Evolutionary conservation across 2,329 filamentous ascomycete species (phyloP), one percentile per base, ranked within the genome.

Genomic region (Stachybotrys chartarum): DNA sequence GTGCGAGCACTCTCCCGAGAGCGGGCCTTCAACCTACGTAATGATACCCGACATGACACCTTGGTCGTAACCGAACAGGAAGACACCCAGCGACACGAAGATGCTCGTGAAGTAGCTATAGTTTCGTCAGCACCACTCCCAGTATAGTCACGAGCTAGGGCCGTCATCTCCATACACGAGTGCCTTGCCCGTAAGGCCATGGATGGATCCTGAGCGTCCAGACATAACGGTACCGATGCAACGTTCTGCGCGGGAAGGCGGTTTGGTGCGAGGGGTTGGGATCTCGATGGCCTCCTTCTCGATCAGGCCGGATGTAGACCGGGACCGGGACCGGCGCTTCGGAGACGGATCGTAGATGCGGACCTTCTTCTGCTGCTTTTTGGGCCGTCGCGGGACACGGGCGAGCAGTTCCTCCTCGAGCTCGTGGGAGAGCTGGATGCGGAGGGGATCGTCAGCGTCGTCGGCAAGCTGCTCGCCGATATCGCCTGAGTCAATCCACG

Each of bases 401-500:
- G 78, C 78, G 63, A 86, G 76, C 55, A 80, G 75, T 63, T 84
- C 80, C 65, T 80, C 82, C 70, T 90, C 84, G 56, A 87, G 73
- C 63, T 85, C 85, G 63, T 84, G 78, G 66, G 80, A 79, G 57
- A 93, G 78, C 65, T 83, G 86, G 63, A 85, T 82, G 63, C 83
- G 85, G 63, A 96, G 80, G 57, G 91, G 90, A 70, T 96, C 90
- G 73, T 93, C 85, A 67, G 85, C 84, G 77, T 86, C 85, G 77
- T 89, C 87, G 66, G 84, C 88, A 64, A 92, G 80, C 79, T 95
- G 93, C 76, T 97, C 93, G 67, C 90, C 91, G 66, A 97, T 84
- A 74, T 97, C 94, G 68, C 91, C 93, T 49, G 93, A 96, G 72
- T 97, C 91, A 68, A 90, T 92, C 91, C 91, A 97, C 64, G 89